A percentile compares a stretch with the other conserved stretches of the same genome.
phyloP scores from a whole-genome alignment of 148 eudicot genomes.

The Mesembryanthemum crystallinum region DNA sequence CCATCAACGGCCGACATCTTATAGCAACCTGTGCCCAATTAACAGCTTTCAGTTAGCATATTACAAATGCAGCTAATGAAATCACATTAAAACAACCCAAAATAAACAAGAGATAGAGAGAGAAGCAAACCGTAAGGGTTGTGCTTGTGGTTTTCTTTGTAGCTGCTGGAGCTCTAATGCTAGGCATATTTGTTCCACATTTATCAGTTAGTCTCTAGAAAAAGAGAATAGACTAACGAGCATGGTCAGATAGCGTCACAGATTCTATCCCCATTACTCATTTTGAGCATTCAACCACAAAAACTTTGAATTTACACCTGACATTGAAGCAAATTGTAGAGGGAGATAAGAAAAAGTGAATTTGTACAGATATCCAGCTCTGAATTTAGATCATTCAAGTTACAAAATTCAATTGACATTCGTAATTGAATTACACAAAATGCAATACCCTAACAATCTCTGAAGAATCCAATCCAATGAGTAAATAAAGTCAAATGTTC shows the following conservation, averaged over 20 bases:
- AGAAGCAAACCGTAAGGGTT: constrained; percentile 47
- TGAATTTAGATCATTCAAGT: neutral
- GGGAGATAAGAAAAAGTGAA: neutral
- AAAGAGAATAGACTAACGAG: neutral
- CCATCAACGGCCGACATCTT: constrained; percentile 63
- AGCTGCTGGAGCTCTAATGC: constrained; percentile 67
- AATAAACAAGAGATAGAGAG: neutral
- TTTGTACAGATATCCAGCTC: neutral
- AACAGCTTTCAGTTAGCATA: neutral
- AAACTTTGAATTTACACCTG: neutral
- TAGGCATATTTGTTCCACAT: constrained; percentile 47
- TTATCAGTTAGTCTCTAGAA: no score
- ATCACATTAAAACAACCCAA: neutral
- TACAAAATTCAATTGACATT: no score
- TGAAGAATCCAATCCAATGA: no score
- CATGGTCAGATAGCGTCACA: neutral
- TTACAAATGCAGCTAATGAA: neutral
- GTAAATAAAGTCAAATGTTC: no score
- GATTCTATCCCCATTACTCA: neutral
- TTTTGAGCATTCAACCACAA: neutral
- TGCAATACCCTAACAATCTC: no score
- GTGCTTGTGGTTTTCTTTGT: constrained; percentile 64
- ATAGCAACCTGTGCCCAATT: constrained; percentile 62
- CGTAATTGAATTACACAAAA: no score
- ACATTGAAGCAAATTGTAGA: neutral